phyloP scores from a whole-genome alignment of 2,329 filamentous ascomycete genomes.

The Beauveria bassiana region DNA sequence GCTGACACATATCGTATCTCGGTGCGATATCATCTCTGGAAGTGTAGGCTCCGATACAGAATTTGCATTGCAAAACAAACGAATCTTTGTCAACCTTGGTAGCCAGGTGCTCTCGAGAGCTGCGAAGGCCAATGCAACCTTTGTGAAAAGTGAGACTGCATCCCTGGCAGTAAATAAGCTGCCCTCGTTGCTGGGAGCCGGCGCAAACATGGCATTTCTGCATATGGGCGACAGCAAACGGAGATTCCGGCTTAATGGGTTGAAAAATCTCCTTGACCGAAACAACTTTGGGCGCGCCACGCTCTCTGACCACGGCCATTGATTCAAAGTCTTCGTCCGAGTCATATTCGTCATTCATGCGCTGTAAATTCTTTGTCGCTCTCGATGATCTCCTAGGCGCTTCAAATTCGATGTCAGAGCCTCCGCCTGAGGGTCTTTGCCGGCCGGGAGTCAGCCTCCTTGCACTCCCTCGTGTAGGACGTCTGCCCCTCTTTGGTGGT shows the following conservation, averaged over 20 bases:
- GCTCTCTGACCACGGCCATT: constrained; percentile 35
- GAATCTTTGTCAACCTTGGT: constrained; percentile 72
- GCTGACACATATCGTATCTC: constrained; percentile 61
- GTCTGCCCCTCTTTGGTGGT: constrained; percentile 17
- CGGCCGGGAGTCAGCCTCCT: not conserved
- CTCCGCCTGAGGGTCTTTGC: not conserved
- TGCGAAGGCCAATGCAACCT: constrained; percentile 67
- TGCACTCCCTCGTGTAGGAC: constrained; percentile 14
- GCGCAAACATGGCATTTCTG: constrained; percentile 64
- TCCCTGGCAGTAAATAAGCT: constrained; percentile 81
- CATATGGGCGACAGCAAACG: constrained; percentile 65
- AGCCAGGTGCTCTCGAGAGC: constrained; percentile 72
- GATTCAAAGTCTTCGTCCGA: constrained; percentile 49
- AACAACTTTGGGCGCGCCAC: constrained; percentile 44
- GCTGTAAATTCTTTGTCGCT: constrained; percentile 34
- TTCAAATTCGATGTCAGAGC: constrained; percentile 40
- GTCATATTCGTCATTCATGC: constrained; percentile 44
- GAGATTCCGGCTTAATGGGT: constrained; percentile 48
- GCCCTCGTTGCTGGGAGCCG: constrained; percentile 42
- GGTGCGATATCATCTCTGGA: constrained; percentile 66
- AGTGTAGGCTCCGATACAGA: constrained; percentile 62
- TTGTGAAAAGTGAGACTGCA: constrained; percentile 82
- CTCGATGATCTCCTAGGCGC: constrained; percentile 41
- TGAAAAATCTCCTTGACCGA: constrained; percentile 70
- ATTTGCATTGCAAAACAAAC: constrained; percentile 85